These are phyloP conservation scores for Colletotrichum sp. DNA, from an alignment of 2,329 filamentous ascomycete species.

Conservation along the genomic window DNA sequence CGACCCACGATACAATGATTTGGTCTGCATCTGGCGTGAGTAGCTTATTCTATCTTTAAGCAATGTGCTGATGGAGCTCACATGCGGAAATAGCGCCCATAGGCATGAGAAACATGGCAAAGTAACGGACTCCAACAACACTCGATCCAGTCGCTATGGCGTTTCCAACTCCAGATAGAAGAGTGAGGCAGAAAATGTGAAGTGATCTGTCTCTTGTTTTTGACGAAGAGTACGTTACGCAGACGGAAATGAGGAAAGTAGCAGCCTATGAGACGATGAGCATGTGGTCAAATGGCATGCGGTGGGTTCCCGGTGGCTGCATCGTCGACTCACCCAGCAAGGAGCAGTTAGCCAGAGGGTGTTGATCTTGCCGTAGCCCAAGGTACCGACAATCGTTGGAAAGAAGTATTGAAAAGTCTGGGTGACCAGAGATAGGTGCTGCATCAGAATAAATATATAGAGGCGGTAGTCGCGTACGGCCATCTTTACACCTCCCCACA, in stretches of 20 bases:
- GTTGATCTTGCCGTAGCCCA: slow-evolving; percentile 59
- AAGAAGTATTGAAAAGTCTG: slow-evolving; percentile 71
- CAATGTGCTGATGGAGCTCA: slow-evolving; percentile 21
- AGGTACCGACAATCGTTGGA: slow-evolving; percentile 65
- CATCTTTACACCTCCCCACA: slow-evolving; percentile 52
- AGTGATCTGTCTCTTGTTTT: slow-evolving; percentile 59
- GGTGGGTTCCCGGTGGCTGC: background rate
- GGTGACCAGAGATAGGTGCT: slow-evolving; percentile 55
- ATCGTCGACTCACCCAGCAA: slow-evolving; percentile 49
- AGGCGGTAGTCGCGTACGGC: slow-evolving; percentile 54
- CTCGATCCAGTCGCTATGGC: slow-evolving; percentile 59
- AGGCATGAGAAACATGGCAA: slow-evolving; percentile 68
- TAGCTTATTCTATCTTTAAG: background rate
- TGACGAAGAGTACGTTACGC: slow-evolving; percentile 60
- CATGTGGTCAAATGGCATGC: background rate
- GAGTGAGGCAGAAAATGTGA: slow-evolving; percentile 59
- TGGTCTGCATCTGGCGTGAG: slow-evolving; percentile 35
- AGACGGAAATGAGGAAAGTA: slow-evolving; percentile 57
- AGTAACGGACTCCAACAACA: slow-evolving; percentile 57
- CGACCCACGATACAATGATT: slow-evolving; percentile 70
- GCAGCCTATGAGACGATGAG: slow-evolving; percentile 37
- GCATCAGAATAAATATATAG: slow-evolving; percentile 59
- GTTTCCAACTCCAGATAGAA: slow-evolving; percentile 58
- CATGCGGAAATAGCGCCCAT: slow-evolving; percentile 57
- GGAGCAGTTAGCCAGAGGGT: slow-evolving; percentile 64